Percentiles rank a stretch among this genome's conserved stretches.
Evolutionary conservation across 78 protist species (phyloP).

Genomic region (Dictyostelium firmibasis): DNA sequence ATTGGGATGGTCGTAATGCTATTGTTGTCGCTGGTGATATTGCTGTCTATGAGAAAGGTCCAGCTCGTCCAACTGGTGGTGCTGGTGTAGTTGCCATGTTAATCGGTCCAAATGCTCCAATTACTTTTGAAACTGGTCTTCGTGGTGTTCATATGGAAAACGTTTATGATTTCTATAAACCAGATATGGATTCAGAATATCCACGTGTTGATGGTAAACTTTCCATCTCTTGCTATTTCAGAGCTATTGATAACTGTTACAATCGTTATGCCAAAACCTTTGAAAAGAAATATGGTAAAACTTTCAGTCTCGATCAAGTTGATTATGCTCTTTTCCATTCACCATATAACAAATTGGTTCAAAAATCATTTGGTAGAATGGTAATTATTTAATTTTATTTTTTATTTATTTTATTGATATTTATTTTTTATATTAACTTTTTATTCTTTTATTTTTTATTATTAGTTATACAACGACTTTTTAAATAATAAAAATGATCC

Average conservation of each 20-base stretch:
- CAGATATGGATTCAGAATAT: constrained; percentile 91
- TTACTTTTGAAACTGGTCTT: constrained; percentile 85
- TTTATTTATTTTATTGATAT: neutral
- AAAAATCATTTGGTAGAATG: constrained; percentile 93
- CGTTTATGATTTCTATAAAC: constrained; percentile 98
- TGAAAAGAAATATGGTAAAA: constrained; percentile 20
- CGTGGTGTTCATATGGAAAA: constrained; percentile 91
- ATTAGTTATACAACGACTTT: constrained; percentile 84
- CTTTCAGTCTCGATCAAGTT: constrained; percentile 39
- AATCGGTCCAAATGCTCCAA: constrained; percentile 97
- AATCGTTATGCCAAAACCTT: constrained; percentile 60
- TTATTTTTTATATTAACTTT: neutral
- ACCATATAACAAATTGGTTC: constrained; percentile 97
- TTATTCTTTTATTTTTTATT: neutral
- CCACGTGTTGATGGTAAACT: constrained; percentile 95
- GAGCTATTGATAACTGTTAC: constrained; percentile 93
- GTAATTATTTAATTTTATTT: neutral
- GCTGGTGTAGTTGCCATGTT: constrained; percentile 98
- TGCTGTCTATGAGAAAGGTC: constrained; percentile 93
- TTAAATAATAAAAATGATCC: constrained; percentile 51
- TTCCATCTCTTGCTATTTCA: constrained; percentile 90
- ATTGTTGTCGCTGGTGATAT: constrained; percentile 94
- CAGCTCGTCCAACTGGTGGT: constrained; percentile 91
- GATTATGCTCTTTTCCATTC: constrained; percentile 94
- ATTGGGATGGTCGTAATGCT: constrained; percentile 97